Conservation (phyloP, 495 filamentous ascomycete species). For the Hapsidospora chrysogenum region DNA sequence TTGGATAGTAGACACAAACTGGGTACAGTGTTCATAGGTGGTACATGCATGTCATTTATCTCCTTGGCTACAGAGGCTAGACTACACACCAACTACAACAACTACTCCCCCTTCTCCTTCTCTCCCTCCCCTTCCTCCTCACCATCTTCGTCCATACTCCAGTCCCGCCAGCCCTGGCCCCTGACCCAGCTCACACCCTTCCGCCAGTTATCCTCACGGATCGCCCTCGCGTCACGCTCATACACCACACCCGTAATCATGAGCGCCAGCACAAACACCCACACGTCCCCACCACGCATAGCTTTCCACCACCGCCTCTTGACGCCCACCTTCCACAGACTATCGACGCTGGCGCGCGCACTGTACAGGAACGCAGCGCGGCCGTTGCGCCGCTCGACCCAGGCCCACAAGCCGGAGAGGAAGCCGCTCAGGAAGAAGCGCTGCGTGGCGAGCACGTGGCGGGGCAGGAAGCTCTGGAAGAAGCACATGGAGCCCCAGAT, state of each 20-base stretch:
- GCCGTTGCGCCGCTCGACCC: constrained; percentile 46
- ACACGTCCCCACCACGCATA: constrained; percentile 64
- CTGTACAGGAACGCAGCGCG: constrained; percentile 52
- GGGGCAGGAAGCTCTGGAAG: constrained; percentile 62
- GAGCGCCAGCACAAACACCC: constrained; percentile 62
- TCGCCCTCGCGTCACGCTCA: constrained; percentile 47
- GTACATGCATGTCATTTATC: too few species aligned
- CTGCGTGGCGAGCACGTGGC: constrained; percentile 55
- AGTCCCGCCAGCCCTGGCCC: constrained; percentile 37
- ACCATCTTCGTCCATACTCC: constrained; percentile 21
- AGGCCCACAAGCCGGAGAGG: constrained; percentile 67
- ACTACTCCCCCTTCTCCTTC: too few species aligned
- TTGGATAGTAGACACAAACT: too few species aligned
- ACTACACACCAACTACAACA: too few species aligned
- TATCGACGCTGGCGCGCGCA: constrained; percentile 57
- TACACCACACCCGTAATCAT: constrained; percentile 64
- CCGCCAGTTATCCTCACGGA: constrained; percentile 49
- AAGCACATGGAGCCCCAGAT: constrained; percentile 80
- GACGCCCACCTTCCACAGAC: constrained; percentile 74
- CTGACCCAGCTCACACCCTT: constrained; percentile 60
- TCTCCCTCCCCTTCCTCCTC: too few species aligned
- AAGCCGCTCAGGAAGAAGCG: constrained; percentile 82
- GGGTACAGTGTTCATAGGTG: too few species aligned
- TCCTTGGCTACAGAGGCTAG: too few species aligned
- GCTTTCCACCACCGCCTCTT: constrained; percentile 76